Base-by-base conservation (phyloP, 2,329 filamentous ascomycete species). In the Paecilomyces dactylethromorphus region DNA sequence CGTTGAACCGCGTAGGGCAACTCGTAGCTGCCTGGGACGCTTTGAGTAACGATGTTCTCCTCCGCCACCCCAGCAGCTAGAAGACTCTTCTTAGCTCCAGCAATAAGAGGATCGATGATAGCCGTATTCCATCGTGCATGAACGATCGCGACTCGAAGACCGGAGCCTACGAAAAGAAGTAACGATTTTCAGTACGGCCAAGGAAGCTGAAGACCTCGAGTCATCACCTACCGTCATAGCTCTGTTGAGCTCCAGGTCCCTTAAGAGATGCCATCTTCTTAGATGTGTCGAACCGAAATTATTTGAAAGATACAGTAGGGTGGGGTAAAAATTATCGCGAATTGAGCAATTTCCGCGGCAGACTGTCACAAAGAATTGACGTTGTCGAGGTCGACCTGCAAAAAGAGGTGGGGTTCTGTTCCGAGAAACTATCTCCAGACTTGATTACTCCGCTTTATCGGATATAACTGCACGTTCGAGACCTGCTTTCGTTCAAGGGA, bases 81-180 rank as follows among this genome's bases (percentile, higher is more conserved):
- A 58, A 99, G 86, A 71, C 88, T 88, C 67, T 88, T 87, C 76
- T 88, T 90, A 53, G 90, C 86, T 64, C 94, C 94, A 56, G 84
- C 81, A 61, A 99, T 83, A 59, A 99, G 86, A 56, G 91, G 87
- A 60, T 90, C 87, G 76, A 97, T 96, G 73, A 99, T 91, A 65
- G 83, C 84, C 64, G 82, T 83, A 80, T 99, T 99, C 94, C 94
- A 99, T 69, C 94, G 87, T 60, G 93, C 93, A 79, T 97, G 94
- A 60, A 99, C 85, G 72, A 99, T 97, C 72, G 90, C 93, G 72
- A 99, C 88, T 71, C 94, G 91, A 64, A 99, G 85, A 69, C 80
- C 81, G 68, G 85, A 85, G 74, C 90, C 89, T 76, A 56, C 11
- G 55, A 24, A 39, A 18, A 29, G 8, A 22, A 22, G 45, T 13